phyloP scores from a whole-genome alignment of 768 basidiomycete genomes.

The Lactarius hengduanensis region DNA sequence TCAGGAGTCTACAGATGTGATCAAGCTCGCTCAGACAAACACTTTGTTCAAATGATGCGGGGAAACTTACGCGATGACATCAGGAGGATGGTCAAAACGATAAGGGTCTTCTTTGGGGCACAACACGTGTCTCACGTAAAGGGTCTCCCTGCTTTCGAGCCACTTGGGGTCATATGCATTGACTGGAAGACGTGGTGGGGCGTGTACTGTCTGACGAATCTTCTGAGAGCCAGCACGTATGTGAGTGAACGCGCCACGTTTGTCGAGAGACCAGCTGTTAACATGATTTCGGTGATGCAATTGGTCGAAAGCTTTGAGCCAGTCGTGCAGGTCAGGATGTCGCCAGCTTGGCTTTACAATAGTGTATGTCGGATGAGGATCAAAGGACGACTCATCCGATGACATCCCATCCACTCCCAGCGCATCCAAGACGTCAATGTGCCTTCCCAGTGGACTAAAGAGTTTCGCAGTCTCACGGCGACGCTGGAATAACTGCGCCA shows the following conservation, averaged over 20 bases:
- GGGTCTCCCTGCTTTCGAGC: not conserved
- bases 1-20: too few relatives aligned
- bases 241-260: too few relatives aligned
- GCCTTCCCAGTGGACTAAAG: not conserved
- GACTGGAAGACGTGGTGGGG: not conserved
- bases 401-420: constrained; percentile 5
- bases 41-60: too few relatives aligned
- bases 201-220: not conserved
- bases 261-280: too few relatives aligned
- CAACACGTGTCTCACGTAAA: not conserved
- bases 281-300: too few relatives aligned
- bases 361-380: not conserved
- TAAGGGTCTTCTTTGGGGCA: not conserved
- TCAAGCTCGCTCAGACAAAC: too few relatives aligned
- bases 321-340: too few relatives aligned
- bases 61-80: too few relatives aligned
- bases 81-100: too few relatives aligned
- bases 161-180: not conserved
- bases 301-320: too few relatives aligned
- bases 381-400: not conserved
- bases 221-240: not conserved
- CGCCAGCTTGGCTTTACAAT: not conserved
- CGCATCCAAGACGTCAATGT: not conserved
- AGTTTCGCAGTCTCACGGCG: not conserved
- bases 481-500: not conserved